A percentile compares a stretch with the other conserved stretches of the same genome.
Conservation (phyloP, 2,329 filamentous ascomycete species). For the Teratosphaeria zuluensis region DNA sequence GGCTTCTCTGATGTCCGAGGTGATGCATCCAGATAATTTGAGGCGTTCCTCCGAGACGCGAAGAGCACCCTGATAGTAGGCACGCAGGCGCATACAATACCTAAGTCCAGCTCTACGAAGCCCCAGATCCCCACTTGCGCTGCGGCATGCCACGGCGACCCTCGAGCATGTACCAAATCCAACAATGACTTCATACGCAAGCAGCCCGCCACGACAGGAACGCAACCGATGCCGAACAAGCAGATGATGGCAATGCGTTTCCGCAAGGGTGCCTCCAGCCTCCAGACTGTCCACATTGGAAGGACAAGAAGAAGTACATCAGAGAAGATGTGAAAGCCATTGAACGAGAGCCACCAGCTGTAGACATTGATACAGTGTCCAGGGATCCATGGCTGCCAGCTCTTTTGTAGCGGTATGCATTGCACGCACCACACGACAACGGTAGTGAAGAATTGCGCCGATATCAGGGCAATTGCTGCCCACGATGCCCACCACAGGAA, state of each 20-base stretch:
- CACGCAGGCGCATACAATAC: background rate
- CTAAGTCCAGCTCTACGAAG: background rate
- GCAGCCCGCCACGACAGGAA: background rate
- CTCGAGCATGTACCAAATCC: background rate
- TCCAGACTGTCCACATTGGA: background rate
- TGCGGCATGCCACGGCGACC: background rate
- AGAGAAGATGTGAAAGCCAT: background rate
- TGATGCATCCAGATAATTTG: background rate
- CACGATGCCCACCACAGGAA: background rate
- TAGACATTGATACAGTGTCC: background rate
- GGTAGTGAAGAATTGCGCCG: background rate
- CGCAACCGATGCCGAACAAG: background rate
- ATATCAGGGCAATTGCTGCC: background rate
- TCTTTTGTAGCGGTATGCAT: background rate
- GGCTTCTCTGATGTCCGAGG: background rate
- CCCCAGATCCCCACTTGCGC: background rate
- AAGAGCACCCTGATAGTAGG: background rate
- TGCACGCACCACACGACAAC: background rate
- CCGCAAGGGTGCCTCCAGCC: background rate
- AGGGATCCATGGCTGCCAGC: background rate
- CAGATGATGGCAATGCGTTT: background rate
- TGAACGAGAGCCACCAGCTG: background rate
- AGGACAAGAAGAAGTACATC: background rate
- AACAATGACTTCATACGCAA: background rate
- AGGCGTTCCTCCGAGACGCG: background rate